phyloP scores from a whole-genome alignment of 2,329 filamentous ascomycete genomes.

The Colletotrichum tabaci region DNA sequence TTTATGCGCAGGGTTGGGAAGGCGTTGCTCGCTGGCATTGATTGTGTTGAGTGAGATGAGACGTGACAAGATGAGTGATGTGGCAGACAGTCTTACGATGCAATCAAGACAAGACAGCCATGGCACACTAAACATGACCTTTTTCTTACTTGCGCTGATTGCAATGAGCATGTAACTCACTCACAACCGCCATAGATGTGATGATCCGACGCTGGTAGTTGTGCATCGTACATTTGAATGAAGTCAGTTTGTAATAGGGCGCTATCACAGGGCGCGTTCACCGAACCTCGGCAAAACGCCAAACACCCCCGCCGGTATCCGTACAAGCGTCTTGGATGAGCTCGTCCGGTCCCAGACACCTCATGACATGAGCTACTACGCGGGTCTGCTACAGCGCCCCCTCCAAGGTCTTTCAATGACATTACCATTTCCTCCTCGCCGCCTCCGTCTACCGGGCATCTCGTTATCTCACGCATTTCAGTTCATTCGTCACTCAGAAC shows the following conservation, averaged over 20 bases:
- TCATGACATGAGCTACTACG: slow-evolving; percentile 23
- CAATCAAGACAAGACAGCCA: not conserved
- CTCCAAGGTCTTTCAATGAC: slow-evolving; percentile 7
- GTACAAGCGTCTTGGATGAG: slow-evolving; percentile 3
- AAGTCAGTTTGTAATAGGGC: slow-evolving; percentile 13
- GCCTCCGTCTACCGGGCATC: not conserved
- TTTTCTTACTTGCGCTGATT: not conserved
- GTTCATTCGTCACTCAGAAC: not conserved
- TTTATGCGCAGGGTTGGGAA: not conserved
- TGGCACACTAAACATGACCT: not conserved
- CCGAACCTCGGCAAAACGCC: slow-evolving; percentile 42
- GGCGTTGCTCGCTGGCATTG: not conserved
- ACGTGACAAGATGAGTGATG: not conserved
- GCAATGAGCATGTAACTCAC: too few species aligned
- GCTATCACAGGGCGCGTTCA: slow-evolving; percentile 30
- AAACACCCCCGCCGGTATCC: not conserved
- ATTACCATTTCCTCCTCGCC: not conserved
- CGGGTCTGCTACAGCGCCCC: not conserved
- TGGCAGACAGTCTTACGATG: not conserved
- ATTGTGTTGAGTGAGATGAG: not conserved
- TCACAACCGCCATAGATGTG: not conserved
- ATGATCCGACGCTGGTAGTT: not conserved
- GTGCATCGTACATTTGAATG: not conserved
- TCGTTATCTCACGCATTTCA: not conserved
- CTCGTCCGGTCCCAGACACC: slow-evolving; percentile 2